Conservation (phyloP, 257 asterid genomes). For the Solanum bukasovii region DNA sequence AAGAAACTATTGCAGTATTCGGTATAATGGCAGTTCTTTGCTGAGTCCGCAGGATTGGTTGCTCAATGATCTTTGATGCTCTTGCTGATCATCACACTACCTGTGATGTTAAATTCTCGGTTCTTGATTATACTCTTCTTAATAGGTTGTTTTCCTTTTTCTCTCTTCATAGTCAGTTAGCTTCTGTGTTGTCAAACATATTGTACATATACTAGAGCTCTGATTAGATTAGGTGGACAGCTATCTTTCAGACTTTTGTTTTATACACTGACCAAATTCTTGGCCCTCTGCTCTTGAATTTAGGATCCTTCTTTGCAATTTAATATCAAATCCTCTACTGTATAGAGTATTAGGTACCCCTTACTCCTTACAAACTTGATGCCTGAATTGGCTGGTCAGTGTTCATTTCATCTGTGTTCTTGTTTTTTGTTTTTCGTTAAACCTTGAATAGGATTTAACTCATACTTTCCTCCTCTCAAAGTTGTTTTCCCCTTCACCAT, state of each 20-base stretch:
- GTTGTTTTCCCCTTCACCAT: constrained; percentile 32
- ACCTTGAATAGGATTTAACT: constrained; percentile 20
- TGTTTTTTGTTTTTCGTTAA: neutral
- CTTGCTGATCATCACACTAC: neutral
- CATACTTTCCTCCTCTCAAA: constrained; percentile 12
- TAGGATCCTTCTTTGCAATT: neutral
- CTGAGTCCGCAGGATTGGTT: neutral
- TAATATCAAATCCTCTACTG: neutral
- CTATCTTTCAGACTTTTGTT: neutral
- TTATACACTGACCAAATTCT: neutral
- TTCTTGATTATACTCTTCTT: neutral
- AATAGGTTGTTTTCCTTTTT: neutral
- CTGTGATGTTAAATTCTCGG: neutral
- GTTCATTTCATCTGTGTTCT: neutral
- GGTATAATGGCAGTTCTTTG: constrained; percentile 2
- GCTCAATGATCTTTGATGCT: neutral
- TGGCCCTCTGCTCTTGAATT: neutral
- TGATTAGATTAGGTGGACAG: neutral
- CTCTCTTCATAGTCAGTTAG: neutral
- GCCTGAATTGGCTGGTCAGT: constrained; percentile 12
- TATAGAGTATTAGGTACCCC: neutral
- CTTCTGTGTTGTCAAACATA: neutral
- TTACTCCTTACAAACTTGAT: neutral
- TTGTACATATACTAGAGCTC: neutral
- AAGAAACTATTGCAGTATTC: constrained; percentile 10